Percentiles rank a stretch among this genome's conserved stretches.
phyloP scores from a whole-genome alignment of 441 rosid species.

The Eugenia klotzschiana region DNA sequence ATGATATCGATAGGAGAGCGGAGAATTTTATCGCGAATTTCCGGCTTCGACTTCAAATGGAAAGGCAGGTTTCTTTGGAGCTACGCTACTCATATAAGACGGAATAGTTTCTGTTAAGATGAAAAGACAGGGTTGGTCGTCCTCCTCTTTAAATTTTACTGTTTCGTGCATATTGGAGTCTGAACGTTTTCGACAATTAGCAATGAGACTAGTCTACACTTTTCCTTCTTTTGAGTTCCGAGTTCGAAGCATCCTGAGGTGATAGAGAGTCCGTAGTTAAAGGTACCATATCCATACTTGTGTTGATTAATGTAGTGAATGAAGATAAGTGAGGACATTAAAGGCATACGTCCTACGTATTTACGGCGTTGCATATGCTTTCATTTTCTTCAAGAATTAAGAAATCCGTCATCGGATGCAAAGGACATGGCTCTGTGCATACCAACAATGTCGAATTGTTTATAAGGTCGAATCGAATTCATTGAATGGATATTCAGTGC shows the following conservation, averaged over 20 bases:
- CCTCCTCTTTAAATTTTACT: not conserved
- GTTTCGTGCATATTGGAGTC: too few relatives aligned
- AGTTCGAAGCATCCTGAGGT: too few relatives aligned
- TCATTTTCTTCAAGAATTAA: not conserved
- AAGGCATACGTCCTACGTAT: not conserved
- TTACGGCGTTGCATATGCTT: not conserved
- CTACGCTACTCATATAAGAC: not conserved
- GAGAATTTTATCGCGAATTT: not conserved
- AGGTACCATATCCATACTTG: too few relatives aligned
- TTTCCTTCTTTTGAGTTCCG: too few relatives aligned
- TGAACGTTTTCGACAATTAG: too few relatives aligned
- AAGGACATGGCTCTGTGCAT: not conserved
- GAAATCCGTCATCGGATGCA: not conserved
- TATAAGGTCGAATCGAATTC: not conserved
- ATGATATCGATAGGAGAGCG: not conserved
- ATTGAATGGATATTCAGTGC: not conserved
- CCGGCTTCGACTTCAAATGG: not conserved
- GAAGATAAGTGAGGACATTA: not conserved
- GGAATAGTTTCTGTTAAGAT: not conserved
- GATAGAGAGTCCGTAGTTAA: too few relatives aligned
- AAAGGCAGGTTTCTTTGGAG: not conserved
- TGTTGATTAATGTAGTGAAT: not conserved
- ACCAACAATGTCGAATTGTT: not conserved
- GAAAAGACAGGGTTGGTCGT: not conserved
- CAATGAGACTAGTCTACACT: too few relatives aligned